Conservation (phyloP, 192 early-diverging fungal genomes). For the Coemansia sp. region DNA sequence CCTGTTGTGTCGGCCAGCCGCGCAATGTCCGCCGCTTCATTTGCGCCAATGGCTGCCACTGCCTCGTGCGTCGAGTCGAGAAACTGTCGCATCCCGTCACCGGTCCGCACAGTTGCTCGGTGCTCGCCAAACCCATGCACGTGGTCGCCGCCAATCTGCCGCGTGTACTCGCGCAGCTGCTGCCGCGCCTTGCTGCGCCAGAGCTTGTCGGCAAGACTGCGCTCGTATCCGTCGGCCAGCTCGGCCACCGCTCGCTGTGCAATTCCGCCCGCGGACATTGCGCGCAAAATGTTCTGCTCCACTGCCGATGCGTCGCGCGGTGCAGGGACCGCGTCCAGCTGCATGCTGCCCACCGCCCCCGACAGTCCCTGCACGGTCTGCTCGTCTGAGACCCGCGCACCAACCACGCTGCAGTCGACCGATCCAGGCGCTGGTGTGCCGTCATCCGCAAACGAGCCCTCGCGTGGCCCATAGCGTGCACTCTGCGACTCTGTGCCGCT, state of each 20-base stretch:
- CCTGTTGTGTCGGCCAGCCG: slow-evolving; percentile 27
- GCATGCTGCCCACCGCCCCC: not conserved
- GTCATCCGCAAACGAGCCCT: slow-evolving; percentile 34
- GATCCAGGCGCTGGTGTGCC: slow-evolving; percentile 18
- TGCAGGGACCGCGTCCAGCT: not conserved
- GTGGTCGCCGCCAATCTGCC: slow-evolving; percentile 22
- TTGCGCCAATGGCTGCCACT: slow-evolving; percentile 3
- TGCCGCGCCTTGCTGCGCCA: slow-evolving; percentile 41
- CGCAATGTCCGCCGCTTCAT: slow-evolving; percentile 21
- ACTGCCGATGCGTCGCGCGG: slow-evolving; percentile 9
- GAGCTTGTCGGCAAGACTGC: slow-evolving; percentile 27
- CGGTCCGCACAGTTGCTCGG: slow-evolving; percentile 54
- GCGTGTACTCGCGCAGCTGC: slow-evolving; percentile 23
- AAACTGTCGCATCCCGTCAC: slow-evolving; percentile 58
- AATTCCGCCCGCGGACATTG: slow-evolving; percentile 4
- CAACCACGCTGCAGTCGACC: slow-evolving; percentile 10
- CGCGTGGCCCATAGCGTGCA: slow-evolving; percentile 13
- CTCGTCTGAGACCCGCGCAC: slow-evolving; percentile 1
- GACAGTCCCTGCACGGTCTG: not conserved
- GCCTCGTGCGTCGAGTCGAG: slow-evolving; percentile 26
- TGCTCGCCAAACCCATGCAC: slow-evolving; percentile 57
- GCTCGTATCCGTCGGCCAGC: slow-evolving; percentile 32
- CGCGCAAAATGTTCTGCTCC: slow-evolving; percentile 33
- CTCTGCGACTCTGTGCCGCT: slow-evolving; percentile 56
- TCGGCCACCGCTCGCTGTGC: slow-evolving; percentile 22